These are phyloP conservation scores for Boletus fagicola DNA, from an alignment of 768 basidiomycete species.

Conservation along the genomic window DNA sequence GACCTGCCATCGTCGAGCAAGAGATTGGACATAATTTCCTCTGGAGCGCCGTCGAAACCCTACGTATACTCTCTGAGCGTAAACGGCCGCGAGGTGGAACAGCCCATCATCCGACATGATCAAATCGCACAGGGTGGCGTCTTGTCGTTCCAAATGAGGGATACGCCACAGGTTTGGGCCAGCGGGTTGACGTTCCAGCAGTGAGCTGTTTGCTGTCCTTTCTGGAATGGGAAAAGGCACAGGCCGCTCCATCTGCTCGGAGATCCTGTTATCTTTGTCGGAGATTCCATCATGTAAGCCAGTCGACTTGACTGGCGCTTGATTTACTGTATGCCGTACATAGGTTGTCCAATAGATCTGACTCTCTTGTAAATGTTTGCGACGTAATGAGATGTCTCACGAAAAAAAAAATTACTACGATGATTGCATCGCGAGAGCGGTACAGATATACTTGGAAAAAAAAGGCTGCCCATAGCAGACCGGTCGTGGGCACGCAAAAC, in stretches of 20 bases:
- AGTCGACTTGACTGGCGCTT: neutral
- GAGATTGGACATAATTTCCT: slow-evolving; percentile 50
- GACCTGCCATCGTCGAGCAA: slow-evolving; percentile 43
- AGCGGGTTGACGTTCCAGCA: neutral
- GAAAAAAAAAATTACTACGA: neutral
- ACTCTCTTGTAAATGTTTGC: neutral
- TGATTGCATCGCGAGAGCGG: neutral
- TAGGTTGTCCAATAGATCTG: neutral
- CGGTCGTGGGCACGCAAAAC: neutral
- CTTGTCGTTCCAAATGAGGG: slow-evolving; percentile 66
- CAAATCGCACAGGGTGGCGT: slow-evolving; percentile 57
- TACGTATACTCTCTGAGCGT: slow-evolving; percentile 61
- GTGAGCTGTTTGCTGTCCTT: neutral
- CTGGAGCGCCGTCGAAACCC: slow-evolving; percentile 55
- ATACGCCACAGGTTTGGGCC: slow-evolving; percentile 45
- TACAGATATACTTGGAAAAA: neutral
- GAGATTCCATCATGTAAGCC: neutral
- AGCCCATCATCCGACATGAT: slow-evolving; percentile 58
- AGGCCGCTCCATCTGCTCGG: neutral
- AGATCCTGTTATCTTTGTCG: neutral
- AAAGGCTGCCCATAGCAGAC: neutral
- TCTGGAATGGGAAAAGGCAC: neutral
- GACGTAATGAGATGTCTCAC: neutral
- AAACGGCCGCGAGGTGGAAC: slow-evolving; percentile 44
- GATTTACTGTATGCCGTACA: neutral